Evolutionary conservation across 345 rosid genomes (phyloP).

Genomic region (Alliaria petiolata): DNA sequence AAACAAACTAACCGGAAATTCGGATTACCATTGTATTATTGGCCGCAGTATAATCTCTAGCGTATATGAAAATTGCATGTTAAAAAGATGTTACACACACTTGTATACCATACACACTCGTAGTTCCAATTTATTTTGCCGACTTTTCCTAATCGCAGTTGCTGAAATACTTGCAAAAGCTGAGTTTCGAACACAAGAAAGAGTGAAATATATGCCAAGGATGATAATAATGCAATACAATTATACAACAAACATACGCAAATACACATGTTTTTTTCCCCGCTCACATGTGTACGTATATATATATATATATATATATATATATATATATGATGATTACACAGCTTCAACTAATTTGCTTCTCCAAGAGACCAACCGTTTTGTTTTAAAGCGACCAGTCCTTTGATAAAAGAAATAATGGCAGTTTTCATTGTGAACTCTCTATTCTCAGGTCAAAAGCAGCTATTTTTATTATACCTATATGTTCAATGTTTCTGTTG

Average conservation of each 20-base stretch:
- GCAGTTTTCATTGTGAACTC: slow-evolving; percentile 5
- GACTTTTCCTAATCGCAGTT: background rate
- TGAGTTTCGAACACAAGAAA: background rate
- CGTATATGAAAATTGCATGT: background rate
- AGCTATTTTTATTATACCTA: slow-evolving; percentile 23
- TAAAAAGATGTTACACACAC: too few relatives aligned
- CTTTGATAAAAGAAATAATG: slow-evolving; percentile 2
- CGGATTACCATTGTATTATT: background rate
- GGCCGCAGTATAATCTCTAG: too few relatives aligned
- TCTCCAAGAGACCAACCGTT: slow-evolving; percentile 30
- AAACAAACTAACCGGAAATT: background rate
- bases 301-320: too few relatives aligned
- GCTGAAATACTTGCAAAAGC: background rate
- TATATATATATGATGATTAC: too few relatives aligned
- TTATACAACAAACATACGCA: slow-evolving; percentile 19
- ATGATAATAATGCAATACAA: slow-evolving; percentile 7
- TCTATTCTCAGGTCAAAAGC: slow-evolving; percentile 16
- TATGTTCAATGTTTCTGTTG: slow-evolving; percentile 20
- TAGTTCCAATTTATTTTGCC: background rate
- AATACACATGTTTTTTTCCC: slow-evolving; percentile 5
- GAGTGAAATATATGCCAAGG: background rate
- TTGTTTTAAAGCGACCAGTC: slow-evolving; percentile 26
- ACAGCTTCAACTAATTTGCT: slow-evolving; percentile 28
- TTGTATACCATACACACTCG: background rate
- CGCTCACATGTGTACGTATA: too few relatives aligned